Conservation (phyloP, 2,329 filamentous ascomycete genomes). For the Scedosporium minutisporum region DNA sequence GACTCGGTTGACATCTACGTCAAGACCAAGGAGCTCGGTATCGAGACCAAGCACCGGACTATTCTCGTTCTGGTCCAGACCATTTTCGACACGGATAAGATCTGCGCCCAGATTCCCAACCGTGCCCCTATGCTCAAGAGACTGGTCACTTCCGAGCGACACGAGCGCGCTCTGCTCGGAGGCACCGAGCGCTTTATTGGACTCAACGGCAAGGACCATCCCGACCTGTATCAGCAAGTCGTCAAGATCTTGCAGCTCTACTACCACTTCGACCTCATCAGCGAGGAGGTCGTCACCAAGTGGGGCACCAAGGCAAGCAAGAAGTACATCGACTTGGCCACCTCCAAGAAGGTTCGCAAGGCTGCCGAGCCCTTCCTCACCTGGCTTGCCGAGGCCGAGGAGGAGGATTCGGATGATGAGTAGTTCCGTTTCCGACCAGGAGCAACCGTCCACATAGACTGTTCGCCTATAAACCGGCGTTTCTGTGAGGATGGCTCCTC, state of each 20-base stretch:
- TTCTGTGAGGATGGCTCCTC: not conserved
- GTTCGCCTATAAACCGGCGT: not conserved
- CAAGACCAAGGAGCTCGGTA: constrained; percentile 93
- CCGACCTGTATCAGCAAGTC: constrained; percentile 65
- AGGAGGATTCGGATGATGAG: constrained; percentile 52
- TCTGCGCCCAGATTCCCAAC: constrained; percentile 75
- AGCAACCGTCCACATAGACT: not conserved
- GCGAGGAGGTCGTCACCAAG: constrained; percentile 77
- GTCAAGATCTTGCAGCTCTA: constrained; percentile 81
- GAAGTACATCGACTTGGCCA: constrained; percentile 87
- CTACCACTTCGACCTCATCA: constrained; percentile 83
- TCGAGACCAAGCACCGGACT: constrained; percentile 90
- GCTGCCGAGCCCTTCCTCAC: constrained; percentile 87
- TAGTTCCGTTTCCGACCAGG: not conserved
- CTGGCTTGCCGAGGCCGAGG: constrained; percentile 84
- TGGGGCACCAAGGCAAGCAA: constrained; percentile 96
- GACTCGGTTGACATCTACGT: constrained; percentile 87
- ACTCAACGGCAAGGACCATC: constrained; percentile 60
- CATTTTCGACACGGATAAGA: constrained; percentile 75
- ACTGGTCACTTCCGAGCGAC: constrained; percentile 80
- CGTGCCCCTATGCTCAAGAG: constrained; percentile 85
- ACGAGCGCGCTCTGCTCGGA: constrained; percentile 91
- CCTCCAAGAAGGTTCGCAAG: constrained; percentile 92
- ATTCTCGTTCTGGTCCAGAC: constrained; percentile 86
- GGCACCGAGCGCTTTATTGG: constrained; percentile 88